Base-by-base conservation (phyloP, 2,329 filamentous ascomycete genomes). In the Trichoderma lentiforme region DNA sequence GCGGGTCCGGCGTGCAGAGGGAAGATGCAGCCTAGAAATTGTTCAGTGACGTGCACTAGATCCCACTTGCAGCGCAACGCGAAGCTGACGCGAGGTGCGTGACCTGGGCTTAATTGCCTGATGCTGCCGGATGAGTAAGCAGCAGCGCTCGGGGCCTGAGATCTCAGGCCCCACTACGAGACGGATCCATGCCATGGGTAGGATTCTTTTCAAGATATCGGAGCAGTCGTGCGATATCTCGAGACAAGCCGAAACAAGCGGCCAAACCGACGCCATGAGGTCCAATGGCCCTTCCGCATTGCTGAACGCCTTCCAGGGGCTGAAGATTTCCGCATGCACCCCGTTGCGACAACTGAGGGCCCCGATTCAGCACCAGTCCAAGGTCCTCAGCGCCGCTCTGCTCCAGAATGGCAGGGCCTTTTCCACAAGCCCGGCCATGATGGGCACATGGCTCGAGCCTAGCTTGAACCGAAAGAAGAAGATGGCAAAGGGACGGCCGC, bases 401-500 rank as follows among this genome's bases (percentile, higher is more conserved):
- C 78, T 84, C 74, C 81, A 85, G 77, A 82, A 86, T 84, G 81
- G 81, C 76, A 88, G 92, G 80, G 83, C 88, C 73, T 97, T 97
- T 83, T 93, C 93, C 51, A 92, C 91, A 36, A 93, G 93, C 18
- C 73, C 86, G 78, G 74, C 84, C 75, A 78, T 83, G 79, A 74
- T 86, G 80, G 89, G 88, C 75, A 92, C 89, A 79, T 98, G 95
- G 94, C 92, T 98, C 62, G 88, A 93, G 72, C 95, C 95, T 39
- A 92, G 89, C 77, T 83, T 89, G 74, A 82, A 91, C 77, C 90
- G 93, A 75, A 95, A 94, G 80, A 92, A 90, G 79, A 93, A 93
- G 82, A 97, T 97, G 86, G 95, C 94, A 76, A 98, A 98, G 84
- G 96, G 95, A 51, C 90, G 94, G 2, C 92, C 93, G 64, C 90